Conservation (phyloP, 306 rosid genomes). For the apple (Malus domestica) region DNA sequence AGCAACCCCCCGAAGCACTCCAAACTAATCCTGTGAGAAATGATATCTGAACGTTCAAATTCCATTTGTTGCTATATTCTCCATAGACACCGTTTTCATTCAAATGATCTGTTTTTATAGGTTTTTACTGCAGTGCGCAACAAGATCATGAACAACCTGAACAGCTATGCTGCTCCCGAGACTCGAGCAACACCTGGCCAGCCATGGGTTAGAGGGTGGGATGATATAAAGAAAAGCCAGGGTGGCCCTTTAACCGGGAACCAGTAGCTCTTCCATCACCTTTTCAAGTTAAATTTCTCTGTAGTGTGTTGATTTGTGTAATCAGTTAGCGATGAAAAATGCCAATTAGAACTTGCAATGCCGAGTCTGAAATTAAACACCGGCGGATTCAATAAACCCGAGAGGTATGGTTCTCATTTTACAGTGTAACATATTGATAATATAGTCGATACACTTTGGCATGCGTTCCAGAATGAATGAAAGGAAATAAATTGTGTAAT, state of each 20-base stretch:
- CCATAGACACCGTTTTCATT: constrained; percentile 12
- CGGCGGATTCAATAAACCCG: neutral
- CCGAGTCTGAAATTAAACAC: neutral
- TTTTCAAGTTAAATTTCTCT: neutral
- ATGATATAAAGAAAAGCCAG: constrained; percentile 61
- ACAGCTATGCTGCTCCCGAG: constrained; percentile 55
- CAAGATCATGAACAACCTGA: constrained; percentile 51
- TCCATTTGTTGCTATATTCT: neutral
- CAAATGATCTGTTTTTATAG: constrained; percentile 28
- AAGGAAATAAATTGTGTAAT: neutral
- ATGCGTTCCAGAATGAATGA: neutral
- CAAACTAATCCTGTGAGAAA: constrained; percentile 59
- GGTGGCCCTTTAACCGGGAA: constrained; percentile 66
- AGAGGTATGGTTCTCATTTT: neutral
- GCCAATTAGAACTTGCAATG: neutral
- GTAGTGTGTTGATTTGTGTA: constrained; percentile 3
- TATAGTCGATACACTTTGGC: neutral
- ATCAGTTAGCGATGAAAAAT: neutral
- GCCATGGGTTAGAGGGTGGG: constrained; percentile 98
- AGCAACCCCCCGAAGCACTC: constrained; percentile 63
- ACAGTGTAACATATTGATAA: neutral
- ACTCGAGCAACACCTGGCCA: constrained; percentile 71
- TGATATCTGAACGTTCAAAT: constrained; percentile 8
- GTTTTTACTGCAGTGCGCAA: constrained; percentile 56
- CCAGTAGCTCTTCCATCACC: constrained; percentile 36